These are phyloP conservation scores for Sequoia sempervirens DNA, from an alignment of 75 land plant species.

Conservation along the genomic window DNA sequence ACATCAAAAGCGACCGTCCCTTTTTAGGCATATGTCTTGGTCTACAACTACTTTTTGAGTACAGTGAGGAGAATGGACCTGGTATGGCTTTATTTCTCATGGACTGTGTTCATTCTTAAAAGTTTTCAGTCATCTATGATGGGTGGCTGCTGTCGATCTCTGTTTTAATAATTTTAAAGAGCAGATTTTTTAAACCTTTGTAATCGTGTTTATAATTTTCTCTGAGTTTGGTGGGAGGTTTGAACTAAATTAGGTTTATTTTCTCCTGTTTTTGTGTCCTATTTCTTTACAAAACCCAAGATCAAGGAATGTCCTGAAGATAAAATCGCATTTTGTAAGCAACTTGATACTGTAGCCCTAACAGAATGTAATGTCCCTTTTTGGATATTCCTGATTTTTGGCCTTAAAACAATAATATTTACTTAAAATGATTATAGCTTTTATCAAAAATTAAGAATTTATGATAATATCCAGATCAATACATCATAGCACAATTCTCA, in stretches of 20 bases:
- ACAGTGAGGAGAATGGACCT: slow-evolving; percentile 89
- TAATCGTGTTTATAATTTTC: background rate
- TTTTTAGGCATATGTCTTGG: slow-evolving; percentile 99
- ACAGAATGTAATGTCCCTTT: background rate
- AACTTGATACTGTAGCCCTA: background rate
- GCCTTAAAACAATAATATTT: no score
- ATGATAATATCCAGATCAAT: no score
- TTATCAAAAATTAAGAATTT: no score
- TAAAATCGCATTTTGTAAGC: background rate
- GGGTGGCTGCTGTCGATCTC: background rate
- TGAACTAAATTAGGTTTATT: background rate
- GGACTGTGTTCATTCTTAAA: background rate
- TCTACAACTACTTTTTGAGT: slow-evolving; percentile 87
- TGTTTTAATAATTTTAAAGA: background rate
- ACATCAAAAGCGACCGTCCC: slow-evolving; percentile 85
- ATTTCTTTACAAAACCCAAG: background rate
- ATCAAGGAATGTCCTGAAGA: background rate
- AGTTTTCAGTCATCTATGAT: slow-evolving; percentile 2
- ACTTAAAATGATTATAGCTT: no score
- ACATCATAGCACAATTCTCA: no score
- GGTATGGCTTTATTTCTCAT: slow-evolving; percentile 29
- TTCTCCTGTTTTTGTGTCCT: background rate
- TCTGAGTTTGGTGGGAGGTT: background rate
- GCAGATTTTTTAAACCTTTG: background rate
- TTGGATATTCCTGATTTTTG: no score